Base-by-base conservation (phyloP, 768 basidiomycete species). In the Guyanaporus albipodus region DNA sequence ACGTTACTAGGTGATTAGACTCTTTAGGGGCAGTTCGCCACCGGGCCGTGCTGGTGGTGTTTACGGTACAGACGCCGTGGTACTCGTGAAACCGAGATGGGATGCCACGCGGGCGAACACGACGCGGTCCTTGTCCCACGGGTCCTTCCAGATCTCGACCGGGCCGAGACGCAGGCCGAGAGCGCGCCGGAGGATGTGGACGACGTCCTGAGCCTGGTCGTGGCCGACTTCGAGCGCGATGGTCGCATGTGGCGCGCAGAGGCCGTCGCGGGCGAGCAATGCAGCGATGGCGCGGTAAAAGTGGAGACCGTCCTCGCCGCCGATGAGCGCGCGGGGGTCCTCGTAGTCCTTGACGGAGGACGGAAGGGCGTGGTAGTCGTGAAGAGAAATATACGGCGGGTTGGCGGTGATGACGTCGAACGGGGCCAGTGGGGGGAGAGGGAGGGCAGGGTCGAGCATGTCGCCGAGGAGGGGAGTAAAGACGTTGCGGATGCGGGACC, bases 341-440 rank as follows among this genome's bases (percentile, higher is more conserved):
- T 98, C 95, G 62, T 79, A 88, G 42, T 78, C 72, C 41, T 69
- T 77, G 43, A 97, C 93, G 38, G 82, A 83, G n/a, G 60, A 49
- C 8, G 85, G 77, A 27, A 97, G 75, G 19, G 57, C 42, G 34
- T 77, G 66, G 60, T 83, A 94, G 49, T 86, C 83, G 31, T 66
- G 55, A 52, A 64, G 73, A 29, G 91, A 73, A 54, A 97, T 87
- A 67, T 96, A 97, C 9, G 91, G 87, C 21, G 88, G 87, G 67
- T 93, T 94, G 14, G 84, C 79, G 10, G 90, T 91, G 58, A 93
- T 70, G 46, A 93, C 69, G 67, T 91, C 83, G 67, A 83, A 88
- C 2, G 85, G 79, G 3, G 66, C 72, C 39, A 48, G 52, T 49
- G 77, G 60, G 15, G 29, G 46, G 6, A 36, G 27, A 8, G 55